Percentiles rank a stretch among this genome's conserved stretches.
These are phyloP conservation scores for Penicillium sumatraense DNA, from an alignment of 2,329 filamentous ascomycete species.

Conservation along the genomic window DNA sequence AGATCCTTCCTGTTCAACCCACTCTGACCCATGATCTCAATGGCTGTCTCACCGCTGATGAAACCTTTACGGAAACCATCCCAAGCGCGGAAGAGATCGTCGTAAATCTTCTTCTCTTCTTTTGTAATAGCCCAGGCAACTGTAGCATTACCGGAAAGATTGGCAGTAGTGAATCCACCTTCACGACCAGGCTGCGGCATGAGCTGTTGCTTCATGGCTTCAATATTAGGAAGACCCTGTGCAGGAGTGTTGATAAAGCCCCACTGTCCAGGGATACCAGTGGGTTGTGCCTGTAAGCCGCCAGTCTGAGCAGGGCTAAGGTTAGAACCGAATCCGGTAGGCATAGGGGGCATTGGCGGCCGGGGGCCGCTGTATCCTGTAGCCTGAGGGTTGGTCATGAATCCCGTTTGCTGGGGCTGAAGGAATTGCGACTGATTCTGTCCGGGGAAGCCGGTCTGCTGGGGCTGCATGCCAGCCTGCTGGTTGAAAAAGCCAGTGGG, in stretches of 20 bases:
- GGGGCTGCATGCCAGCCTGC: conserved; percentile 70
- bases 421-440: conserved; percentile 58
- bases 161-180: conserved; percentile 80
- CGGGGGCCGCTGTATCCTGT: conserved; percentile 80
- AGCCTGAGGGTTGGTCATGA: conserved; percentile 71
- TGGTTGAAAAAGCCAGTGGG: conserved; percentile 59
- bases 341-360: conserved; percentile 82
- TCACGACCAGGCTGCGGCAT: conserved; percentile 97
- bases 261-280: conserved; percentile 92
- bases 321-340: conserved; percentile 69
- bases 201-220: conserved; percentile 88
- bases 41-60: conserved; percentile 88
- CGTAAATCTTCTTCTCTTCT: conserved; percentile 96
- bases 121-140: conserved; percentile 99
- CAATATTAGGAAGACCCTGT: conserved; percentile 88
- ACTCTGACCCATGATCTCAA: conserved; percentile 97
- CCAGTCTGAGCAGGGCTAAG: conserved; percentile 68
- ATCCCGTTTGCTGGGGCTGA: conserved; percentile 72
- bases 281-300: conserved; percentile 88
- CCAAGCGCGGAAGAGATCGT: conserved; percentile 93
- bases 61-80: conserved; percentile 92
- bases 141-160: conserved; percentile 88
- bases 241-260: conserved; percentile 95
- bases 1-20: conserved; percentile 88
- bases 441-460: conserved; percentile 53